A percentile compares a stretch with the other conserved stretches of the same genome.
These are phyloP conservation scores for Nicotiana benthamiana DNA, from an alignment of 257 asterid genomes.

Conservation along the genomic window DNA sequence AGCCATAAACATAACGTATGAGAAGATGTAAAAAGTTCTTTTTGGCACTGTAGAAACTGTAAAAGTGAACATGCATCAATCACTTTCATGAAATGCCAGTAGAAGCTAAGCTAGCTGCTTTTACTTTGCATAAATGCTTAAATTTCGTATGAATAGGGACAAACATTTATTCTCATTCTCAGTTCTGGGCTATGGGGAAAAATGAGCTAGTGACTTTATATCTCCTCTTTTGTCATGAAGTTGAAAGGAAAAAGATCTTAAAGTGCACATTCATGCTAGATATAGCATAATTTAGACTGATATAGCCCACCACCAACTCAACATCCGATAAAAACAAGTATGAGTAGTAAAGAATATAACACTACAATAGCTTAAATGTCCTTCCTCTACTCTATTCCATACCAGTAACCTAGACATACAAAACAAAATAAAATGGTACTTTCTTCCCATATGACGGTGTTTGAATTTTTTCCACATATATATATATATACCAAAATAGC, in stretches of 20 bases:
- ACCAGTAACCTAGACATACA: background rate
- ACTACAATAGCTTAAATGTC: background rate
- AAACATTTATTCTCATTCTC: conserved; percentile 23
- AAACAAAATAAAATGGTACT: background rate
- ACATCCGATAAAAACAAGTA: background rate
- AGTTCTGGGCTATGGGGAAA: background rate
- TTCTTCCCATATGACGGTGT: background rate
- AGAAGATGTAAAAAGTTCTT: conserved; percentile 1
- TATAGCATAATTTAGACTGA: background rate
- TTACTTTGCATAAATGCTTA: background rate
- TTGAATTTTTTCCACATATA: no score
- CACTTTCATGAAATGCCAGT: conserved; percentile 39
- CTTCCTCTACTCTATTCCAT: background rate
- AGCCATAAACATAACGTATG: conserved; percentile 16
- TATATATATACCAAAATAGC: no score
- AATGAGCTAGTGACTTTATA: background rate
- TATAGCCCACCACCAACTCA: background rate
- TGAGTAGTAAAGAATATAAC: background rate
- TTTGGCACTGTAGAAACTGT: background rate
- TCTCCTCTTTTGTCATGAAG: background rate
- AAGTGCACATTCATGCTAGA: background rate
- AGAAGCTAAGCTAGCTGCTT: conserved; percentile 1
- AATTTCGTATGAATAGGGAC: conserved; percentile 8
- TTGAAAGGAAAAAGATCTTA: background rate
- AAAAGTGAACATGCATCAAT: conserved; percentile 23